A percentile compares a stretch with the other conserved stretches of the same genome.
Evolutionary conservation across 2,329 filamentous ascomycete species (phyloP).

Genomic region (Neobulgaria alba): DNA sequence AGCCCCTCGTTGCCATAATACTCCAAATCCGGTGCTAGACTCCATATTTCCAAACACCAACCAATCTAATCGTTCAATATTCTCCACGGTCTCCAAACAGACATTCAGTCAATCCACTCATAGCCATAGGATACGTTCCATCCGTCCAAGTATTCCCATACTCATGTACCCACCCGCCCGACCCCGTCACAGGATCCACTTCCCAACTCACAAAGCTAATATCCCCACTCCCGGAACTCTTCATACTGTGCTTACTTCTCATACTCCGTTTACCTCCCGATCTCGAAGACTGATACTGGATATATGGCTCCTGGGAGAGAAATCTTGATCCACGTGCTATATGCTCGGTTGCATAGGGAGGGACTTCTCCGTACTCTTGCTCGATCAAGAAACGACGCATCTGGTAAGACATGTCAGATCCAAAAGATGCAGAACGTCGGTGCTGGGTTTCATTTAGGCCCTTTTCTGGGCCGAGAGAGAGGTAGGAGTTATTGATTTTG

Average conservation of each 20-base stretch:
- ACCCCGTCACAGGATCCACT: conserved; percentile 6
- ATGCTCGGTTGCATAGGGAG: conserved; percentile 1
- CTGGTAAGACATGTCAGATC: conserved; percentile 11
- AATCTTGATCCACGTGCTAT: neutral
- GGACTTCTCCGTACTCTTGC: neutral
- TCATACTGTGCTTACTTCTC: conserved; percentile 14
- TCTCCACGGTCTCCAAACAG: neutral
- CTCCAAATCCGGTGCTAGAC: too few relatives aligned
- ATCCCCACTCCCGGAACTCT: conserved; percentile 13
- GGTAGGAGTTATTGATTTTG: conserved; percentile 6
- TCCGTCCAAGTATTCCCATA: conserved; percentile 1
- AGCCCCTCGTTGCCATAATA: too few relatives aligned
- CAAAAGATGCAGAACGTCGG: conserved; percentile 9
- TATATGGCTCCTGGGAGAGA: conserved; percentile 1
- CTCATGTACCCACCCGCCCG: conserved; percentile 15
- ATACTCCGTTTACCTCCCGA: conserved; percentile 9
- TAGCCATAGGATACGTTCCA: conserved; percentile 10
- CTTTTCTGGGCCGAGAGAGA: conserved; percentile 7
- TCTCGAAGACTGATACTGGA: conserved; percentile 3
- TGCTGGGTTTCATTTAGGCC: conserved; percentile 12
- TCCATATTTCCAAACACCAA: too few relatives aligned
- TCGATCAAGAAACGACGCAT: conserved; percentile 14
- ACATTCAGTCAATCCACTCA: conserved; percentile 13
- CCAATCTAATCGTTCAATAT: too few relatives aligned
- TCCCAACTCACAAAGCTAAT: conserved; percentile 8